phyloP scores from a whole-genome alignment of 352 stramenopile species.

The Globisporangium recalcitrans region DNA sequence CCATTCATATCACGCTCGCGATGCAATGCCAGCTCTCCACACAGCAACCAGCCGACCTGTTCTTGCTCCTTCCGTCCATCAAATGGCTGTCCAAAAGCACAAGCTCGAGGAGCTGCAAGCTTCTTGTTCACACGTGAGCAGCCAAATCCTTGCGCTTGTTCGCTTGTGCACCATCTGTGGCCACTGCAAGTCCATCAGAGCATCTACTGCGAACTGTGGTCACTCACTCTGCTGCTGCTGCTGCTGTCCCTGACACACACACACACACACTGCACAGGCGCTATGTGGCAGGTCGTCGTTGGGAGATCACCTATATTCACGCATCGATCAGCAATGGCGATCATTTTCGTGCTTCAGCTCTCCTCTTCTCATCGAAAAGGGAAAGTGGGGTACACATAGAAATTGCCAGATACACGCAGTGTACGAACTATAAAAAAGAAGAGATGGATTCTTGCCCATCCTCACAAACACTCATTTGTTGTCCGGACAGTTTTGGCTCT shows the following conservation, averaged over 20 bases:
- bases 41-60: neutral
- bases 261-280: neutral
- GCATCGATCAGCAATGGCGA: neutral
- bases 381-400: neutral
- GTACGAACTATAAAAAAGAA: neutral
- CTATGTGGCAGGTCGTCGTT: neutral
- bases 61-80: neutral
- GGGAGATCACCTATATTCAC: neutral
- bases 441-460: slow-evolving; percentile 2
- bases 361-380: too few species aligned
- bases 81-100: too few species aligned
- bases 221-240: neutral
- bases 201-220: neutral
- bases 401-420: neutral
- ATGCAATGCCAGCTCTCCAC: too few species aligned
- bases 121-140: too few species aligned
- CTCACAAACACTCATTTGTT: neutral
- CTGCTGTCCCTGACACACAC: neutral
- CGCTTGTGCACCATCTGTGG: too few species aligned
- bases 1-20: neutral
- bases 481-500: slow-evolving; percentile 2
- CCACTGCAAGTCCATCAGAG: too few species aligned
- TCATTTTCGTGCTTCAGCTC: neutral
- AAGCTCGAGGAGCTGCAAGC: too few species aligned
- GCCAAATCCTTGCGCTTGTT: too few species aligned